Evolutionary conservation across 345 rosid species (phyloP).

Genomic region (Bretschneidera sinensis): DNA sequence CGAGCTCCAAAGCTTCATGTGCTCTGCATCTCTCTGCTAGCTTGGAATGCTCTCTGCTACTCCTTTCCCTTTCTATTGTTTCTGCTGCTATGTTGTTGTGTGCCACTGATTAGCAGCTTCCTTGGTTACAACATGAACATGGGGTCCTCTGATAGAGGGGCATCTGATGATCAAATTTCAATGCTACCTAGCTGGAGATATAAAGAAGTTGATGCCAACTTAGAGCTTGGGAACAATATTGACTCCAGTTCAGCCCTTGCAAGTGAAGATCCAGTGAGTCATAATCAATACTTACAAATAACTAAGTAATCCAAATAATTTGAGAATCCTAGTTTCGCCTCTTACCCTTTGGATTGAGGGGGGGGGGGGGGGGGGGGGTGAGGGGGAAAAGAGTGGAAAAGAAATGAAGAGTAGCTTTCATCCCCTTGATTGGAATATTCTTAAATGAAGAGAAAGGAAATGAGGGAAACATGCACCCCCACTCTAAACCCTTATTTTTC

Average conservation of each 20-base stretch:
- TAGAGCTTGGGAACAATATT: constrained; percentile 25
- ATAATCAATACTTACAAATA: background rate
- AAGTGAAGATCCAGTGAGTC: constrained; percentile 48
- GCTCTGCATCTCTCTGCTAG: constrained; percentile 82
- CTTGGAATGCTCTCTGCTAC: constrained; percentile 90
- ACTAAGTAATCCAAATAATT: no score
- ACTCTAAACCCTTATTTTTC: no score
- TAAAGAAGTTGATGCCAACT: constrained; percentile 39
- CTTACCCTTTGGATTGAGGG: no score
- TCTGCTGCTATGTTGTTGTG: constrained; percentile 79
- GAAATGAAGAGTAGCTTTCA: no score
- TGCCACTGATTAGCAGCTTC: constrained; percentile 67
- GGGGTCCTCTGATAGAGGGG: constrained; percentile 74
- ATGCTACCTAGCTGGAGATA: constrained; percentile 75
- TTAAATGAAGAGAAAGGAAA: no score
- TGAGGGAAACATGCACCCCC: no score
- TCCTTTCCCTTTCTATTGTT: constrained; percentile 89
- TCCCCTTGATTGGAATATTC: no score
- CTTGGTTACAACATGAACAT: constrained; percentile 95
- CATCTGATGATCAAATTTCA: constrained; percentile 89
- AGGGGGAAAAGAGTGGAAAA: no score
- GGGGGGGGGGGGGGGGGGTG: no score
- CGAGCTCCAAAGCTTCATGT: constrained; percentile 82
- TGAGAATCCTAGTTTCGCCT: no score
- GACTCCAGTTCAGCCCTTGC: constrained; percentile 28